Conservation (phyloP, 768 basidiomycete species). For the Lactarius tabidus region DNA sequence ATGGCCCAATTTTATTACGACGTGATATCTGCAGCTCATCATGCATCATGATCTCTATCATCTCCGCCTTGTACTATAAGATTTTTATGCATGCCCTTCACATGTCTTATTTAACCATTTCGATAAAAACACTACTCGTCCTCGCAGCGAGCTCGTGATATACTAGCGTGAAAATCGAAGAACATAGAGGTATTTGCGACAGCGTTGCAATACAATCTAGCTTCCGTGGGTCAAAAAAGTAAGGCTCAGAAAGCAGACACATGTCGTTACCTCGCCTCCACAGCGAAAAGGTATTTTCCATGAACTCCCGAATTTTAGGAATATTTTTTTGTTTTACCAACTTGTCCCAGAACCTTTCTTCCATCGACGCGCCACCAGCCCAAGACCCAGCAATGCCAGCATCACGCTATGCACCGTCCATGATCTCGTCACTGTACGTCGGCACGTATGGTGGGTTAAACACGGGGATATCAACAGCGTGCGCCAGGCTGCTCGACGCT, state of each 20-base stretch:
- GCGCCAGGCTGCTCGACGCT: constrained; percentile 45
- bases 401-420: constrained; percentile 48
- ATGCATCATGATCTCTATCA: not conserved
- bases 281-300: constrained; percentile 51
- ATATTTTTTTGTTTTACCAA: constrained; percentile 74
- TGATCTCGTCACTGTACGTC: constrained; percentile 67
- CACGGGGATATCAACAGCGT: constrained; percentile 72
- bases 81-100: not conserved
- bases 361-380: constrained; percentile 88
- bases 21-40: not conserved
- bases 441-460: constrained; percentile 99
- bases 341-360: constrained; percentile 66
- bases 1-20: not conserved
- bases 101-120: not conserved
- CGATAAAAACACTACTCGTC: not conserved
- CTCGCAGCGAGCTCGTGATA: not conserved
- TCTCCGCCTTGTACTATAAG: constrained; percentile 6
- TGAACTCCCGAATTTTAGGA: constrained; percentile 55
- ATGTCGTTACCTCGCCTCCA: constrained; percentile 54
- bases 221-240: not conserved
- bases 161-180: constrained; percentile 48
- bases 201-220: constrained; percentile 70
- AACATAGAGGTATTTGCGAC: constrained; percentile 74
- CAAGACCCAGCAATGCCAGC: constrained; percentile 74
- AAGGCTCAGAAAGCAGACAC: constrained; percentile 22